phyloP scores from a whole-genome alignment of 441 rosid genomes.

The Flueggea neowawraea region DNA sequence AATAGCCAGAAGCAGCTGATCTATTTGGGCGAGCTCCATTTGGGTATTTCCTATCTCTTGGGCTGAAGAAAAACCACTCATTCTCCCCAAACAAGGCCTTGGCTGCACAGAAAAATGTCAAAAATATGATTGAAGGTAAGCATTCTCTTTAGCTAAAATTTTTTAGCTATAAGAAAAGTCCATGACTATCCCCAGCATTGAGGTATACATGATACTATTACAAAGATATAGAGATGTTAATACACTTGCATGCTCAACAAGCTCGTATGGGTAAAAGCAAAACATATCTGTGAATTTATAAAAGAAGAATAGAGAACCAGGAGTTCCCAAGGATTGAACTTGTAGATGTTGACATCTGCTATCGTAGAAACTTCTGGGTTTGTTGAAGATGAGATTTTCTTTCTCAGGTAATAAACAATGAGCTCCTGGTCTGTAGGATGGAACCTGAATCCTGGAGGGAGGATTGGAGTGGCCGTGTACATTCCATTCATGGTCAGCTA shows the following conservation, averaged over 20 bases:
- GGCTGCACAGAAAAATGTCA: conserved; percentile 14
- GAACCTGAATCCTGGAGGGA: conserved; percentile 37
- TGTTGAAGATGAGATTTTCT: conserved; percentile 18
- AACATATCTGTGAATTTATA: background rate
- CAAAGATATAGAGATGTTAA: too few relatives aligned
- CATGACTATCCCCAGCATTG: background rate
- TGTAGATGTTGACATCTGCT: conserved; percentile 33
- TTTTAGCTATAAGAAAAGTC: too few relatives aligned
- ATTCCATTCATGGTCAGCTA: conserved; percentile 4
- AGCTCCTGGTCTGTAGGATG: conserved; percentile 44
- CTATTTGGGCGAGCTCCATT: conserved; percentile 38
- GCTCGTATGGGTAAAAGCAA: background rate
- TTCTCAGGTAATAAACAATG: conserved; percentile 23
- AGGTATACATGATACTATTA: too few relatives aligned
- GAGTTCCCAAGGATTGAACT: conserved; percentile 39
- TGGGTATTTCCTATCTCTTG: conserved; percentile 35
- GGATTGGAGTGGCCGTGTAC: conserved; percentile 2
- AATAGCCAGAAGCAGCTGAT: conserved; percentile 37
- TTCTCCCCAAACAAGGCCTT: conserved; percentile 34
- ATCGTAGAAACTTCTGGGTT: conserved; percentile 17
- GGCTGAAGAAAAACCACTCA: conserved; percentile 43
- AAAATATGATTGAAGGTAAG: conserved; percentile 2
- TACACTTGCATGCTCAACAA: background rate
- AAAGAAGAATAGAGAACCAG: conserved; percentile 14
- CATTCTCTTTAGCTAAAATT: background rate